Evolutionary conservation across 129 eudicot genomes (phyloP), one percentile per base, ranked within the genome.

Genomic region (Oenanthe sinensis): DNA sequence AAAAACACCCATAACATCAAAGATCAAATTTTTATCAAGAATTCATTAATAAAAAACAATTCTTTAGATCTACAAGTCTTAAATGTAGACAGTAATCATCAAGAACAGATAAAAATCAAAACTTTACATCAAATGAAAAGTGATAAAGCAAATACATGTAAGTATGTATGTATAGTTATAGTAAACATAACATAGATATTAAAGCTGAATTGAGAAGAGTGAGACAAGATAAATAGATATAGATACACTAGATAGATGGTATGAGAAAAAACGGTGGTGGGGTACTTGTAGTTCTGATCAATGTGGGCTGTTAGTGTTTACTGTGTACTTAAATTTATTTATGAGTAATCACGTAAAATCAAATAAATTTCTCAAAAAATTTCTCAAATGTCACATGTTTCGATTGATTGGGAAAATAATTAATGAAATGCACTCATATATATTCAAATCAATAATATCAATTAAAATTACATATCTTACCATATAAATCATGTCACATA

Each of bases 31-130:
- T 65, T 74, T 47, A 49, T 15, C 19, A 4, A 71, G 11, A 62
- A 74, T 58, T 77, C 82, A 40, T 49, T 28, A 78, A 44, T 30
- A 40, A 85, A 43, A 70, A 47, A 36, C 71, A 75, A 45, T 80
- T 54, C 55, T 36, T 44, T 75, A 79, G 88, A 85, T 82, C 83
- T 82, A 63, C 49, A 63, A 62, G 45, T 6, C 76, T 65, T 14
- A 6, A 49, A 50, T 67, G 81, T 10, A 49, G 50, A 48, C 50
- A 8, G 6, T 5, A 60, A 36, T 37, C 82, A 70, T 24, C 46
- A 70, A 20, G 49, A 36, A 70, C 36, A 43, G 8, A 58, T 55
- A 16, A 17, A 75, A 33, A 12, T 24, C 71, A 65, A 9, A 26
- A 50, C 65, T 75, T 49, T 8, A 75, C 28, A 6, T 8, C 30